A percentile compares a stretch with the other conserved stretches of the same genome.
Conservation (phyloP, 306 rosid species). For the Acacia acuminata region DNA sequence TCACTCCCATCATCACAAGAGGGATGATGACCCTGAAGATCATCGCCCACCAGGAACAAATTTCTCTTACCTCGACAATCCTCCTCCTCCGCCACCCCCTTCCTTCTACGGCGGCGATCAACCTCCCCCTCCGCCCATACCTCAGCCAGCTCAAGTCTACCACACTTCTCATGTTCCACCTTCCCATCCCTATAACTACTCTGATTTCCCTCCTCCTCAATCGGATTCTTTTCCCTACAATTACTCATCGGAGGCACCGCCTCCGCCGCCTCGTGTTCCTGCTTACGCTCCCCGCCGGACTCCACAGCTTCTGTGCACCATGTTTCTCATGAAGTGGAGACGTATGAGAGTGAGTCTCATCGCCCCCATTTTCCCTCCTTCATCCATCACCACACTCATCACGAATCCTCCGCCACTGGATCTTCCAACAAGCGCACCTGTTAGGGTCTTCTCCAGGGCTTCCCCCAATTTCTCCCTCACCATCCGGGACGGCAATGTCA, state of each 20-base stretch:
- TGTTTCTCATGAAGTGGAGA: constrained; percentile 34
- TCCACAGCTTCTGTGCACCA: constrained; percentile 33
- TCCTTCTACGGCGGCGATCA: background rate
- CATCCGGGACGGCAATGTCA: constrained; percentile 51
- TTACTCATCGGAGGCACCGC: constrained; percentile 30
- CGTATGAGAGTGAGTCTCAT: constrained; percentile 25
- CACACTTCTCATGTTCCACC: constrained; percentile 37
- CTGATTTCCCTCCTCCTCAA: constrained; percentile 4
- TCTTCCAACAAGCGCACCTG: constrained; percentile 43
- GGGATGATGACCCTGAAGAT: constrained; percentile 19
- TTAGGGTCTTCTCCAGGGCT: constrained; percentile 55
- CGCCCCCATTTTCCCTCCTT: constrained; percentile 34
- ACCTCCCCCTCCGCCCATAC: background rate
- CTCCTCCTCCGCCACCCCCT: constrained; percentile 26
- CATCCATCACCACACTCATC: constrained; percentile 39
- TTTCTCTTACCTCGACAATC: constrained; percentile 29
- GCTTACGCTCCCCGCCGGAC: constrained; percentile 23
- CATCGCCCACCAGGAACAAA: constrained; percentile 40
- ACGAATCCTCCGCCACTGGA: constrained; percentile 16
- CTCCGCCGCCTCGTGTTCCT: constrained; percentile 32
- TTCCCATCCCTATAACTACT: background rate
- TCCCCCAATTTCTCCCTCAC: constrained; percentile 57
- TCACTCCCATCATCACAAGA: constrained; percentile 29
- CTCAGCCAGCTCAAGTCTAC: constrained; percentile 25
- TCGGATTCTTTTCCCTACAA: constrained; percentile 6